A percentile compares a stretch with the other conserved stretches of the same genome.
These are phyloP conservation scores for Microthlaspi erraticum DNA, from an alignment of 345 rosid genomes.

Conservation along the genomic window DNA sequence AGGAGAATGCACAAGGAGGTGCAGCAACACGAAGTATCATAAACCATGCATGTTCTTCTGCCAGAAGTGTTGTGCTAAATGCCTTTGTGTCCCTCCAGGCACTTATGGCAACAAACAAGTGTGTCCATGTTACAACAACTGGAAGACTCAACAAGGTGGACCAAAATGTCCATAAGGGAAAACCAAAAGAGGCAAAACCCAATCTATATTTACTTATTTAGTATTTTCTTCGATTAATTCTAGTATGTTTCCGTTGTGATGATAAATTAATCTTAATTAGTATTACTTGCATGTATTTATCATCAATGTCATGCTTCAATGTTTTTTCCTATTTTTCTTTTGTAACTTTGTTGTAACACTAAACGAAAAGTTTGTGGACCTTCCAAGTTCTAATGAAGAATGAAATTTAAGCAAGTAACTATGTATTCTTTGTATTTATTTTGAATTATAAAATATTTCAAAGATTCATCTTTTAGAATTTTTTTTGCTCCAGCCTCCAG, in stretches of 20 bases:
- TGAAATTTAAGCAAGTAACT: not conserved
- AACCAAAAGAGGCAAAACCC: not conserved
- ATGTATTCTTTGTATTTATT: not conserved
- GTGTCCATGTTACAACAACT: slow-evolving; percentile 77
- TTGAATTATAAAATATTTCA: not conserved
- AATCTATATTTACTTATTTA: not conserved
- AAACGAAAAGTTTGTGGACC: slow-evolving; percentile 5
- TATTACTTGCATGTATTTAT: not conserved
- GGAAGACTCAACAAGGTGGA: slow-evolving; percentile 73
- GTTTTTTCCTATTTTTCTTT: slow-evolving; percentile 15
- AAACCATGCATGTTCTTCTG: slow-evolving; percentile 83
- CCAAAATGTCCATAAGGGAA: slow-evolving; percentile 69
- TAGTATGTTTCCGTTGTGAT: slow-evolving; percentile 13
- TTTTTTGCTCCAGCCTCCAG: not conserved
- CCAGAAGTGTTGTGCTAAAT: slow-evolving; percentile 71
- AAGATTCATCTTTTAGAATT: not conserved
- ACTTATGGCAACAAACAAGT: slow-evolving; percentile 64
- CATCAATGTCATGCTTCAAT: not conserved
- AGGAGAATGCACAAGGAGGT: slow-evolving; percentile 71
- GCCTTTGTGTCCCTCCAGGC: slow-evolving; percentile 88
- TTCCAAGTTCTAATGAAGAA: not conserved
- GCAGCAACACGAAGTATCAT: slow-evolving; percentile 63
- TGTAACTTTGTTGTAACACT: slow-evolving; percentile 9
- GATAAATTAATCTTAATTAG: not conserved
- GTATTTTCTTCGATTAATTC: not conserved